A percentile compares a stretch with the other conserved stretches of the same genome.
Conservation (phyloP, 371 early-diverging fungal species). For the Lichtheimia ramosa region DNA sequence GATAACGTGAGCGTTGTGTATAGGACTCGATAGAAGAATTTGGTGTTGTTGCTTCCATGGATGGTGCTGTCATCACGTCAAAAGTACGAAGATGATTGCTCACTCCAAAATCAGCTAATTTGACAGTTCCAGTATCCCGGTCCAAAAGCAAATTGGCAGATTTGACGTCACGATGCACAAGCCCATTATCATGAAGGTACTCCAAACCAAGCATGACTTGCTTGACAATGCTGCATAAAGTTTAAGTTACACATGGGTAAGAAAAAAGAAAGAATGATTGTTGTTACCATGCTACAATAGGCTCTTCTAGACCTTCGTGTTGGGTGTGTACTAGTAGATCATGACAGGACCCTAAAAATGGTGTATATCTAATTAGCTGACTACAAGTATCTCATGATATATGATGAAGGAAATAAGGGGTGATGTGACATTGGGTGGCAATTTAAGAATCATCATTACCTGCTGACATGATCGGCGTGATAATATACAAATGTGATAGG, state of each 20-base stretch:
- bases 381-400: neutral
- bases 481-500: slow-evolving; percentile 58
- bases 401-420: neutral
- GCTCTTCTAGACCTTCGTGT: slow-evolving; percentile 35
- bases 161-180: slow-evolving; percentile 97
- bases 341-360: slow-evolving; percentile 38
- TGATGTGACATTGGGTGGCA: neutral
- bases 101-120: slow-evolving; percentile 52
- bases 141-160: slow-evolving; percentile 88
- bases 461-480: slow-evolving; percentile 68
- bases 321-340: slow-evolving; percentile 27
- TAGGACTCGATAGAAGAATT: no score
- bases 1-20: no score
- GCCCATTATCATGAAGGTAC: slow-evolving; percentile 88
- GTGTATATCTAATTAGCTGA: neutral
- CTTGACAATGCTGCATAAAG: slow-evolving; percentile 62
- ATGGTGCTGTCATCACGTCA: neutral
- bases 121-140: slow-evolving; percentile 57
- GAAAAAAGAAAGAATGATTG: neutral
- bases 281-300: slow-evolving; percentile 32
- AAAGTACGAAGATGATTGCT: slow-evolving; percentile 26
- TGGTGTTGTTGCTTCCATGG: neutral
- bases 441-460: slow-evolving; percentile 32
- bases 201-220: slow-evolving; percentile 86
- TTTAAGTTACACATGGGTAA: neutral